phyloP scores from a whole-genome alignment of 2,329 filamentous ascomycete species.

The Podosphaera xanthii region DNA sequence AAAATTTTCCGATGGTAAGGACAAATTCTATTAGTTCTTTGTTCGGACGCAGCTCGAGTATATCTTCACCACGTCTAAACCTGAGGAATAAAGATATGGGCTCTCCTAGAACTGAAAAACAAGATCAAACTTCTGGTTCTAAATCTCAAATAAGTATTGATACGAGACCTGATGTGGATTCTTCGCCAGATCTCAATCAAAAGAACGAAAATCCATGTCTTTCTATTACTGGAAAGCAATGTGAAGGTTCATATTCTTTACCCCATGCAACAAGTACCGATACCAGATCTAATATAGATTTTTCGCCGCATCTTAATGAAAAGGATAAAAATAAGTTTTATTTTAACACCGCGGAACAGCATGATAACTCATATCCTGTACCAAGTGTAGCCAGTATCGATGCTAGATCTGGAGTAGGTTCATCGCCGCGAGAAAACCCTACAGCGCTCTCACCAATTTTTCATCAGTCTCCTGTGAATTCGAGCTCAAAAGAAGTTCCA shows the following conservation, averaged over 20 bases:
- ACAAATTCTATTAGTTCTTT: neutral
- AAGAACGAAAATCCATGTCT: too few species aligned
- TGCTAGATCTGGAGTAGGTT: neutral
- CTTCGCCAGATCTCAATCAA: neutral
- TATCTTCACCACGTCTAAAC: neutral
- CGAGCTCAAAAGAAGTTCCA: constrained; percentile 8
- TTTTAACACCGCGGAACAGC: neutral
- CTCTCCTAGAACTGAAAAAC: neutral
- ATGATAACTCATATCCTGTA: constrained; percentile 4
- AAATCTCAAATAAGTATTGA: neutral
- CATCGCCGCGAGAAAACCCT: neutral
- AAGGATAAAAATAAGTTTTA: constrained; percentile 3
- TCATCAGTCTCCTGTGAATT: constrained; percentile 4
- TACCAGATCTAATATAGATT: too few species aligned
- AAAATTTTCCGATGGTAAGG: neutral
- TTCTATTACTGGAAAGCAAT: too few species aligned
- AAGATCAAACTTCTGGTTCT: neutral
- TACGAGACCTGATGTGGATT: neutral
- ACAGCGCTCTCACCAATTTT: constrained; percentile 4
- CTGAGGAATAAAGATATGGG: neutral
- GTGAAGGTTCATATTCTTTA: too few species aligned
- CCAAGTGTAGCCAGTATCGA: constrained; percentile 9
- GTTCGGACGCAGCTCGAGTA: neutral
- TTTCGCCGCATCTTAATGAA: too few species aligned
- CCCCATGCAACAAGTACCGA: too few species aligned